These are phyloP conservation scores for Hirschioporus abietinus DNA, from an alignment of 768 basidiomycete genomes.

Conservation along the genomic window DNA sequence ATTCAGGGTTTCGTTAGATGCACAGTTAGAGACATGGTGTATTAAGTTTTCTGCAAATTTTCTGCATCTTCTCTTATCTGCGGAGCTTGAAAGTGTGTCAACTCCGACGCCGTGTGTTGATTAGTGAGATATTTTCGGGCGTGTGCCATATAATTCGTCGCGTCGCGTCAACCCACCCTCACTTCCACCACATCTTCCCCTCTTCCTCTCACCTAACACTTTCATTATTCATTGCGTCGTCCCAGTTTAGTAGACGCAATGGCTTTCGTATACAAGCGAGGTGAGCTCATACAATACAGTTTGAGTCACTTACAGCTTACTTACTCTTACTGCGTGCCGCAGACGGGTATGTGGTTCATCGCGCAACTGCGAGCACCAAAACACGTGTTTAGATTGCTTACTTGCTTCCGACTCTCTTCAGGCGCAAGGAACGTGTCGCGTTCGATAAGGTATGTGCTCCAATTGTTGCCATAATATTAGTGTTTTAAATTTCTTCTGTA, in stretches of 20 bases:
- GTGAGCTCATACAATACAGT: conserved; percentile 28
- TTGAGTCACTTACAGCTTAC: conserved; percentile 8
- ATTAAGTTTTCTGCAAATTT: neutral
- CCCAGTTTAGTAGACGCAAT: conserved; percentile 22
- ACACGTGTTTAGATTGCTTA: conserved; percentile 11
- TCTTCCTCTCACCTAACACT: conserved; percentile 9
- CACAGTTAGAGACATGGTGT: neutral
- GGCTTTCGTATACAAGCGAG: conserved; percentile 56
- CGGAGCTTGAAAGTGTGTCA: neutral
- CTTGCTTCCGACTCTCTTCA: conserved; percentile 21
- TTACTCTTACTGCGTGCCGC: conserved; percentile 3
- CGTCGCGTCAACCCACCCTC: conserved; percentile 11
- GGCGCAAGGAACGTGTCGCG: conserved; percentile 87
- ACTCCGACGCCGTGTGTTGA: conserved; percentile 10
- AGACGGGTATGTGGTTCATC: conserved; percentile 45
- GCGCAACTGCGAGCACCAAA: conserved; percentile 18
- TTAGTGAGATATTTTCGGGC: conserved; percentile 23
- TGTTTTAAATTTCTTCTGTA: conserved; percentile 5
- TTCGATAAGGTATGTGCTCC: conserved; percentile 74
- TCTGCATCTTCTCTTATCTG: neutral
- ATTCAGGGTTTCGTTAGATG: neutral
- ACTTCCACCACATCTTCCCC: conserved; percentile 21
- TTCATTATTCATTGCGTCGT: conserved; percentile 7
- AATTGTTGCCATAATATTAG: conserved; percentile 9
- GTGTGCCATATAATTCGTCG: conserved; percentile 20